Base-by-base conservation (phyloP, 306 rosid genomes). In the Oxytropis ochrocephala region DNA sequence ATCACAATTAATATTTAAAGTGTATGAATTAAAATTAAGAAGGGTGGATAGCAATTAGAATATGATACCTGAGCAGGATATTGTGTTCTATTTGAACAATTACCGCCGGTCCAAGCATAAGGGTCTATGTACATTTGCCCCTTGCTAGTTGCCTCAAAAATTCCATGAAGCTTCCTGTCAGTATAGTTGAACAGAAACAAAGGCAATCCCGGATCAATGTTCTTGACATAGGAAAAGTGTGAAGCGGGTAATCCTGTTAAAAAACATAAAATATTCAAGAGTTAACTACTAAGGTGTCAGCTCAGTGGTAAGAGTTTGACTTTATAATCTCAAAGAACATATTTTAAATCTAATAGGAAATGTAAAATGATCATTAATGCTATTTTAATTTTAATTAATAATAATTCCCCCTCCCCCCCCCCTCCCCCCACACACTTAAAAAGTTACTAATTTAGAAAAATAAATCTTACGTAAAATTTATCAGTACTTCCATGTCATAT, bases 1-100 rank as follows among this genome's bases (percentile, higher is more conserved):
- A 39, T 6, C 41, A 51, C 36, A 11, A 49, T n/a, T n/a, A 39
- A 6, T 41, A 44, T 7, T 33, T 35, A 17, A 75, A 30, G 18
- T 39, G 39, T 12, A 14, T 57, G 10, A 50, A 43, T 39, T 57
- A 57, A 32, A 72, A 14, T 72, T 69, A 18, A 19, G 30, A 4
- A 38, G 12, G 2, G 49, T 65, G 73, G 35, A 66, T 2, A 42
- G 27, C 6, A 46, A 46, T 46, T 29, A 56, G 38, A 47, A 42
- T 38, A 46, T 38, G 35, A 49, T 76, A 94, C 97, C 97, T 87
- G 98, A 47, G 97, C 96, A 53, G 96, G 97, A 84, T 71, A 94
- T 48, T 17, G 80, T 53, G 97, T 94, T 79, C 70, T 89, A 77
- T 82, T 88, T 5, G 85, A 72, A 64, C 84, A 85, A 36, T 85